phyloP scores from a whole-genome alignment of 176 grass and related monocot species.

The Stipa capillata region DNA sequence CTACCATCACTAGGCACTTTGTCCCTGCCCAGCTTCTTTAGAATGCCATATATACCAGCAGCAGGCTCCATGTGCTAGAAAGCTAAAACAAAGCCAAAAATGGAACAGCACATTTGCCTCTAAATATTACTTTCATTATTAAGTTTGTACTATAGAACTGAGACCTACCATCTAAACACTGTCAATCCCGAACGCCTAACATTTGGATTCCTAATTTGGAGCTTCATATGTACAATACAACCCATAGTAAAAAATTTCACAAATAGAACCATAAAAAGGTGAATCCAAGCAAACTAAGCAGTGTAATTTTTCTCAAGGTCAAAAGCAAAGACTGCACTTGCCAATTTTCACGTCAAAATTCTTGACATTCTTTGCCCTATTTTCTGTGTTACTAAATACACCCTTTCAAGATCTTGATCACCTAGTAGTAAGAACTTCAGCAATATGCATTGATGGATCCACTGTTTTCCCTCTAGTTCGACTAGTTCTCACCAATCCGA shows the following conservation, averaged over 20 bases:
- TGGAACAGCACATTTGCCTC: too few relatives aligned
- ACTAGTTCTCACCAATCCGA: background rate
- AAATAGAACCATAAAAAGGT: too few relatives aligned
- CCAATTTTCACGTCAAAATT: background rate
- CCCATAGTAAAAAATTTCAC: too few relatives aligned
- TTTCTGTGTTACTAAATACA: background rate
- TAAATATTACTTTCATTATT: too few relatives aligned
- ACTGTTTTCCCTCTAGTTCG: background rate
- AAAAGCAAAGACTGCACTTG: background rate
- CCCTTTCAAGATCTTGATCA: background rate
- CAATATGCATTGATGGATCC: background rate
- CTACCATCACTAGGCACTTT: too few relatives aligned
- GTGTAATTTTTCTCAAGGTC: background rate
- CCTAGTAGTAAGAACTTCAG: background rate
- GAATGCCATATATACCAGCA: slow-evolving; percentile 63
- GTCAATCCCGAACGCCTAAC: too few relatives aligned
- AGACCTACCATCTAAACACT: too few relatives aligned
- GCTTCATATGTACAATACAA: too few relatives aligned
- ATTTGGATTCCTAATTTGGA: too few relatives aligned
- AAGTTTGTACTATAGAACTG: too few relatives aligned
- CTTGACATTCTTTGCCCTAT: background rate
- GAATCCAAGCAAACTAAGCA: background rate
- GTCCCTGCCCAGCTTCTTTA: slow-evolving; percentile 63
- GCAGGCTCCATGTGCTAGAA: too few relatives aligned
- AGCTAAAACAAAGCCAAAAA: too few relatives aligned